Evolutionary conservation across 1,284 basidiomycete genomes (phyloP), one percentile per base, ranked within the genome.

Genomic region (Trichosporon ovoides): DNA sequence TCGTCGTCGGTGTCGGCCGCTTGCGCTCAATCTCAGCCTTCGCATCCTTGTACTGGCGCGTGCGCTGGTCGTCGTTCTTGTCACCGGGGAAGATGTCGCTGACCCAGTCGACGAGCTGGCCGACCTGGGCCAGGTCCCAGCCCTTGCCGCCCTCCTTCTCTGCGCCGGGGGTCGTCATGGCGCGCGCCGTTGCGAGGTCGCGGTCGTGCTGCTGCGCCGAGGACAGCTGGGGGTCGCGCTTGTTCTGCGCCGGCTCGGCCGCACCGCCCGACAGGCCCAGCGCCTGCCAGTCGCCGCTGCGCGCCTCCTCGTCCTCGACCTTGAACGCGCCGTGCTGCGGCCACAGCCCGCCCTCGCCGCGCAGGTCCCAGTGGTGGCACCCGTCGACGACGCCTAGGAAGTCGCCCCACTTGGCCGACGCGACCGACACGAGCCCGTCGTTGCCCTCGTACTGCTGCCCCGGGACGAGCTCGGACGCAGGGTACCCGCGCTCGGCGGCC

Each of bases 331-430:
- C 53, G 59, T 53, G 70, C 20, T 68, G 67, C 3, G 76, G 76
- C 60, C 79, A 77, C 0, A 78, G 38, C 7, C 80, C 81, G n/a
- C 81, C 79, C 56, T 80, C 87, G 0, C 96, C 96, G 57, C 96
- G 80, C 68, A 98, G 82, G 69, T 96, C 90, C 96, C 96, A 99
- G 73, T 98, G 96, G 79, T 99, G 94, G 66, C 86, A 89, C 3
- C 87, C 88, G 63, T 96, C 89, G 71, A 98, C 81, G 19, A 86
- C 84, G 5, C 95, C 95, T 16, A 99, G 78, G 76, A 92, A 95
- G 70, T 93, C 89, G 22, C 93, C 93, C 92, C 92, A 96, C 66
- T 85, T 85, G 14, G 93, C 90, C 65, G 87, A 89, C 63, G 88
- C 85, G 14, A 98, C 83, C 12, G 87, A 89, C 18, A 99, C 95